These are phyloP conservation scores for Priceomyces melissophilus DNA, from an alignment of 805 yeast genomes.

Conservation along the genomic window DNA sequence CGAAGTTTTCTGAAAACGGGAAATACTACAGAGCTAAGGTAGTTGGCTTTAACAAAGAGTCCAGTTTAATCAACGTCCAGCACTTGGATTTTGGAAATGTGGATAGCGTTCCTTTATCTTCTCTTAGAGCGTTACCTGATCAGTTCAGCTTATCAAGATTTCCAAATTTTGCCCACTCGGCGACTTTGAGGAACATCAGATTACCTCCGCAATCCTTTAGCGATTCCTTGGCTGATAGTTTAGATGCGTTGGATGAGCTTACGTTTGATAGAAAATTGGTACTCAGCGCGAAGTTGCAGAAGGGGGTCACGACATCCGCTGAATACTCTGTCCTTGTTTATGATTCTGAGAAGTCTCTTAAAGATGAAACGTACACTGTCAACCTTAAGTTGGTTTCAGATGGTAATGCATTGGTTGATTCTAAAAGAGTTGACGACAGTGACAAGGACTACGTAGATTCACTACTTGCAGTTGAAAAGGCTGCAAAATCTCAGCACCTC, in stretches of 20 bases:
- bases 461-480: conserved; percentile 41
- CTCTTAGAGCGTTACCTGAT: conserved; percentile 52
- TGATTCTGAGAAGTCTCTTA: conserved; percentile 52
- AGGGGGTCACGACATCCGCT: conserved; percentile 25
- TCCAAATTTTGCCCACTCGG: conserved; percentile 57
- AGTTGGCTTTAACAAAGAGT: conserved; percentile 40
- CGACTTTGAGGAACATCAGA: conserved; percentile 48
- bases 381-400: conserved; percentile 55
- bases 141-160: conserved; percentile 37
- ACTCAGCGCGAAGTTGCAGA: conserved; percentile 46
- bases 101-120: conserved; percentile 41
- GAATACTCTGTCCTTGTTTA: conserved; percentile 53
- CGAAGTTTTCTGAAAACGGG: conserved; percentile 48
- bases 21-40: conserved; percentile 60
- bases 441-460: conserved; percentile 33
- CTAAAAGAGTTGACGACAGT: conserved; percentile 18
- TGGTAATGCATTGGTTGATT: conserved; percentile 60
- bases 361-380: conserved; percentile 54
- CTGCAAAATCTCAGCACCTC: conserved; percentile 47
- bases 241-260: conserved; percentile 51
- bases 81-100: conserved; percentile 62
- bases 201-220: conserved; percentile 56
- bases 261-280: conserved; percentile 52
- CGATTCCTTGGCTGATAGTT: conserved; percentile 54
- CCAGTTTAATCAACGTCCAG: conserved; percentile 46